Evolutionary conservation across 768 basidiomycete species (phyloP), one percentile per base, ranked within the genome.

Genomic region (Boletus sensibilis): DNA sequence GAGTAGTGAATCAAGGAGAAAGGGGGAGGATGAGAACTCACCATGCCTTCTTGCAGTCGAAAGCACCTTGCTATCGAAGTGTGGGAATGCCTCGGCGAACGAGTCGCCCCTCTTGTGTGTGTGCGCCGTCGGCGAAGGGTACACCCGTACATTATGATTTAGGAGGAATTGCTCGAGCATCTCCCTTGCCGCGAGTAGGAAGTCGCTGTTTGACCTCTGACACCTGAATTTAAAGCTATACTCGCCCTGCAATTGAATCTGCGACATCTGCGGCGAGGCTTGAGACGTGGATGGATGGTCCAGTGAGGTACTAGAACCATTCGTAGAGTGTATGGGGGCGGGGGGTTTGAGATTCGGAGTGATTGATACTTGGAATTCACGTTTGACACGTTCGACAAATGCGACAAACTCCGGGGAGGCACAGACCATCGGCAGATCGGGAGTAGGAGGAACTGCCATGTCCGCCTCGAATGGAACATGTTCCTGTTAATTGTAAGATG

Each of bases 391-490:
- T 60, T 98, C 95, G 10, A 87, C 85, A 57, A 98, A 86, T n/a
- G 82, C 82, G 46, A 78, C 78, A 71, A 95, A 98, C 44, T 98
- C 94, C n/a, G 86, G 73, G 3, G 90, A 87, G 31, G 82, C 73
- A 64, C 86, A 86, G 40, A 98, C 76, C 33, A 84, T 80, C 14
- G 88, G 81, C 34, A 98, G 78, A 54, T 97, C 94, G 13, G 83
- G 73, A 62, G 84, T 88, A 11, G 90, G 88, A 6, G 94, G 94
- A 23, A 98, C 86, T 40, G 87, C 84, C 84, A 96, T 90, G 63
- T 96, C 93, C 14, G 94, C 94, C 71, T 98, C 94, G 67, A 96
- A 96, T 4, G 94, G 94, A 57, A 98, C 92, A 66, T 96, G 93
- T 68, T 97, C 94, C 94, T 96, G 23, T 18, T 54, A n/a, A 43